Evolutionary conservation across 2,329 filamentous ascomycete genomes (phyloP), one percentile per base, ranked within the genome.

Genomic region (Aspergillus oerlinghausenensis): DNA sequence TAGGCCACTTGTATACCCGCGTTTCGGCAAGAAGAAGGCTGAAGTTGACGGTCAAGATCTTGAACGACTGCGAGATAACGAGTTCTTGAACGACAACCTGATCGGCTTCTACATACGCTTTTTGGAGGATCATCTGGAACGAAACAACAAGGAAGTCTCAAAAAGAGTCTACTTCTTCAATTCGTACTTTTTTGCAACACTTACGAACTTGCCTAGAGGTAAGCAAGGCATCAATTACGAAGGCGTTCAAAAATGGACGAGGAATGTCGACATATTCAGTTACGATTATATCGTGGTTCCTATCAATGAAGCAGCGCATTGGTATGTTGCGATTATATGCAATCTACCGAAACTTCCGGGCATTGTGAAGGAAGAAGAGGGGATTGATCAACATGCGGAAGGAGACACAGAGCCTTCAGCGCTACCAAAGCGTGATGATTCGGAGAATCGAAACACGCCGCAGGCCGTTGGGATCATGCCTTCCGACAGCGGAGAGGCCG

Each of bases 251-350:
- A 84, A 85, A 47, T 99, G 94, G 94, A 97, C 94, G 0, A 82
- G 88, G 35, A 90, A 87, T 64, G 82, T 93, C 23, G 90, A 99
- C 68, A 75, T 99, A 8, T 90, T 97, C 67, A 82, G 81, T 5
- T 92, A 90, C 65, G 90, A 96, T 69, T 97, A 92, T 70, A 86
- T 97, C 57, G 82, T 97, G 10, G 88, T 99, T 6, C 94, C 94
- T 0, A 90, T 99, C 70, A 95, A 96, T 65, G 89, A 97, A 69
- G 80, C 85, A 63, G 76, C 80, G 1, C 94, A 99, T 73, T 99
- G 95, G 94, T 97, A 94, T 73, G 79, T 97, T 62, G 92, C 91
- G 14, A 93, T 99, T 55, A 93, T 99, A 52, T 96, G 91, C 81
- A 96, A 99, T 67, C 82, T 93, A 2, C 83, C 85, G 3, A 86